Evolutionary conservation across 441 rosid genomes (phyloP), one percentile per base, ranked within the genome.

Genomic region (Flueggea neowawraea): DNA sequence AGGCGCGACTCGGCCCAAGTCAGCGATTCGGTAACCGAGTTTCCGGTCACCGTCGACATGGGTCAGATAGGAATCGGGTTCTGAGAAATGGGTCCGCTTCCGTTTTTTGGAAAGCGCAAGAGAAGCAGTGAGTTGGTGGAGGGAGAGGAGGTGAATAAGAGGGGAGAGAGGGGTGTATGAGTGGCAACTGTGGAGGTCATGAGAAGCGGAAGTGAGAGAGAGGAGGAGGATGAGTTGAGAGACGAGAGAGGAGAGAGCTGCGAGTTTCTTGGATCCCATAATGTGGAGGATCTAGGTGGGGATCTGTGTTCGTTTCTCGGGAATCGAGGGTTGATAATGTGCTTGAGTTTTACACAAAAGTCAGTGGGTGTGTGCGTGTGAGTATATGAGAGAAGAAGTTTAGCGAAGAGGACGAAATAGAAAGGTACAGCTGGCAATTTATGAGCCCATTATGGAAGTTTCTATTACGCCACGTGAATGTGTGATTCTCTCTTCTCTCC

Each of bases 251-350:
- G 86, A 70, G 57, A 82, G 59, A 78, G 81, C 83, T 12, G 90
- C 78, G 75, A 87, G 45, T 71, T 82, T 77, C 51, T 66, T 76
- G n/a, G 86, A 69, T 75, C 80, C 84, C 92, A 84, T 86, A 12
- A 47, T 47, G 28, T 22, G 50, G 50, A 47, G n/a, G 9, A 47
- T 47, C 50, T 4, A 47, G 12, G 14, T 10, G 50, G 41, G 41
- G 9, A 36, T 36, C 9, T 3, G 41, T 8, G 41, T 36, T 36
- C 2, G 8, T 77, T 58, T 73, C 70, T 80, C 71, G 82, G 82
- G 73, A 82, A 75, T 66, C 72, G 70, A 65, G 52, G 22, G n/a
- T 7, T 51, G 9, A 62, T 78, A 62, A 66, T 15, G 12, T 22
- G 58, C 4, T 36, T 36, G 28, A 22, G 28, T 22, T 22, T 22